Evolutionary conservation across 306 rosid species (phyloP), one percentile per base, ranked within the genome.

Genomic region (Sicyos edulis): DNA sequence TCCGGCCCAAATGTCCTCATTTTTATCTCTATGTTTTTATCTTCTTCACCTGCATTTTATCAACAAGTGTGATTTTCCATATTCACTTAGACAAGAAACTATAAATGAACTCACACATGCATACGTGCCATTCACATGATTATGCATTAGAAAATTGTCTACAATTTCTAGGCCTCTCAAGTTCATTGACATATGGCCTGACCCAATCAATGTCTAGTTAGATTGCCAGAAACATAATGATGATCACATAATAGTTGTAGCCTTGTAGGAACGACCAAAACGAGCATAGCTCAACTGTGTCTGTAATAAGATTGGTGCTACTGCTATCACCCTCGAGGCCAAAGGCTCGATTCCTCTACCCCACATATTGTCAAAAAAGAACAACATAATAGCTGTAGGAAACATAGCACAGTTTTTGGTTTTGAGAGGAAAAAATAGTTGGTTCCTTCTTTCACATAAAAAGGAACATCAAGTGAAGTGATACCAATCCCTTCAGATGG

Each of bases 1-100:
- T 84, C 95, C 29, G 29, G 29, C 29, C 87, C 90, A 84, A 95
- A 95, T 17, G 91, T 87, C 89, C 73, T 91, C 97, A 95, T 37
- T 84, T 89, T 91, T 79, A 95, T 85, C 86, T 91, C 99, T 70
- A 95, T 83, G 75, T 91, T 95, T 85, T 85, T 89, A 72, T 95
- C 97, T 82, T 95, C 99, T 83, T 95, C 95, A 72, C 99, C 99
- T 95, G 99, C 82, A 86, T 79, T 82, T 75, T 42, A 60, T 82
- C 78, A 79, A 83, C 69, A 78, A 78, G 78, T 54, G 69, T 79
- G 59, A 83, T 72, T 74, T 70, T 70, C 71, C 56, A 82, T 68
- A 64, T 79, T 32, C 76, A 61, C 51, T 73, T 76, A 75, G 34
- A 13, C 72, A 22, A 47, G 42, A 67, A 67, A 66, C 55, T 17